Base-by-base conservation (phyloP, 345 rosid species). In the Populus simonii region DNA sequence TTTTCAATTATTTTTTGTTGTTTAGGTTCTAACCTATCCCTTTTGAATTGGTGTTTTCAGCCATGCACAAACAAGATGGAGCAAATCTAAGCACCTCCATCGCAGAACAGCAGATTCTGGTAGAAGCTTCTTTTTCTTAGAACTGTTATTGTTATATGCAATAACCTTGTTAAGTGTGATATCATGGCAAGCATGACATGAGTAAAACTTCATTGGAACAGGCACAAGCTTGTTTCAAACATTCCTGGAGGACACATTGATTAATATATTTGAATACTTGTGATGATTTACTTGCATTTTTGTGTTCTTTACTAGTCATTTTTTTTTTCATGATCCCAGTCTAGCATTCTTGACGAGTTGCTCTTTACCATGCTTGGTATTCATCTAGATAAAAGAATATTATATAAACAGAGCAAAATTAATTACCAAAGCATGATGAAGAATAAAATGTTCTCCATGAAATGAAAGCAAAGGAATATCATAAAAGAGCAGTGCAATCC, bases 31-130 rank as follows among this genome's bases (percentile, higher is more conserved):
- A 43, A 79, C 62, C n/a, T 62, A 27, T 78, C 68, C 47, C 61
- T 62, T 74, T 70, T 59, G 55, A 81, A 49, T 70, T 78, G 72
- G 53, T 73, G 51, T 82, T 80, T 35, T 86, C 90, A 93, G 98
- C 83, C 82, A 71, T 74, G 43, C 91, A 84, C 63, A 89, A 88
- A 81, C 90, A 84, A 80, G 97, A 93, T 81, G 81, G 80, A 72
- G 68, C 84, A 80, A 89, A 84, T 85, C 79, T 82, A 69, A 84
- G 83, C 80, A 72, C 93, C 81, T 91, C 92, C 43, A 80, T 82
- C 36, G 98, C 93, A 74, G 99, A 96, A 68, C 93, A 93, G 79
- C 98, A 96, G 90, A 96, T 96, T 88, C 90, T 96, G 99, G 99
- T 96, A 93, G 22, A 49, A 27, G 25, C 13, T 27, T 41, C 11